phyloP scores from a whole-genome alignment of 1,284 basidiomycete genomes.

The Ceratobasidium sp. region DNA sequence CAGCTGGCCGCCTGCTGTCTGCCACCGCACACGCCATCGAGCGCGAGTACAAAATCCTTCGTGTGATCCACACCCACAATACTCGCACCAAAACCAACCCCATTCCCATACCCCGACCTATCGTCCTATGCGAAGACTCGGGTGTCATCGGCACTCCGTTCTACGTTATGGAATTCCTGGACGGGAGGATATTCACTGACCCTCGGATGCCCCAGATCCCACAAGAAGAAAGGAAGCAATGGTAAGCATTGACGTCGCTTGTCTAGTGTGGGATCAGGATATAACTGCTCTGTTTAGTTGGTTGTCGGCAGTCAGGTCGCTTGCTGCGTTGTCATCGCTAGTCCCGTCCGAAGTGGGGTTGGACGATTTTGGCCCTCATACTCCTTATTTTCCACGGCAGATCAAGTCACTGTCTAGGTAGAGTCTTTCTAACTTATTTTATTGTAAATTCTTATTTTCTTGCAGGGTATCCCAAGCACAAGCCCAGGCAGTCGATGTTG shows the following conservation, averaged over 20 bases:
- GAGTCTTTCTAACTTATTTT: background rate
- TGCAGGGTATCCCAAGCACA: constrained; percentile 75
- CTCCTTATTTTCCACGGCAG: constrained; percentile 90
- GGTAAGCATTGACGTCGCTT: constrained; percentile 61
- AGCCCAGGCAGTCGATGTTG: constrained; percentile 70
- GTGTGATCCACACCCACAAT: constrained; percentile 80
- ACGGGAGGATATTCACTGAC: constrained; percentile 94
- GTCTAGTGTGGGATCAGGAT: background rate
- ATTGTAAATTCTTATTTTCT: background rate
- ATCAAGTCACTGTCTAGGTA: constrained; percentile 78
- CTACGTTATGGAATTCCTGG: constrained; percentile 95
- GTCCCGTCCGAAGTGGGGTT: constrained; percentile 77
- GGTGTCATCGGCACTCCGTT: constrained; percentile 87
- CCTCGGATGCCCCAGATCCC: constrained; percentile 76
- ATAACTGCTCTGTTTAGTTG: constrained; percentile 62
- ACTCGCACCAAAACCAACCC: constrained; percentile 74
- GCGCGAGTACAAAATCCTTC: constrained; percentile 86
- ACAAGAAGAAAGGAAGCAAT: constrained; percentile 71
- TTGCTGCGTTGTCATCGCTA: constrained; percentile 80
- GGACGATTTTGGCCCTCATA: constrained; percentile 78
- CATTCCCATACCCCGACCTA: constrained; percentile 89
- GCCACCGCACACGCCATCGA: constrained; percentile 94
- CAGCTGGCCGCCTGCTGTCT: constrained; percentile 86
- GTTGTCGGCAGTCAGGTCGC: constrained; percentile 77
- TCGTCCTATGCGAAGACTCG: constrained; percentile 82